These are phyloP conservation scores for Didymella keratinophila DNA, from an alignment of 2,329 filamentous ascomycete species.

Conservation along the genomic window DNA sequence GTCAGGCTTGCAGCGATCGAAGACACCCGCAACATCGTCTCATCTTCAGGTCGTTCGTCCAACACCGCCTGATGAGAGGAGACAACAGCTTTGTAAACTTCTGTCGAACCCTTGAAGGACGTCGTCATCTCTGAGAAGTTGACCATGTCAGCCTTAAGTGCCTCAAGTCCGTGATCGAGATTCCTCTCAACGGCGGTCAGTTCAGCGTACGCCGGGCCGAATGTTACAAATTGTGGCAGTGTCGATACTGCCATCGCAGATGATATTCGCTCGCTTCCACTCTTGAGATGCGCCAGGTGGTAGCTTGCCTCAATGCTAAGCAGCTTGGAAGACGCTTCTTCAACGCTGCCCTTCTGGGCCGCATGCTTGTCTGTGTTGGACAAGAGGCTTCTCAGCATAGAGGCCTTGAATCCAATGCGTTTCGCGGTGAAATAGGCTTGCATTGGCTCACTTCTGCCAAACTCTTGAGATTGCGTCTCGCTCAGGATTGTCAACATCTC, in stretches of 20 bases:
- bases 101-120: conserved; percentile 69
- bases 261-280: conserved; percentile 84
- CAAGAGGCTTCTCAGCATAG: conserved; percentile 26
- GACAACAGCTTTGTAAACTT: conserved; percentile 33
- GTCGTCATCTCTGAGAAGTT: conserved; percentile 83
- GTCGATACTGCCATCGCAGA: conserved; percentile 81
- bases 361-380: conserved; percentile 62
- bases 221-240: conserved; percentile 77
- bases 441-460: conserved; percentile 80
- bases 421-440: conserved; percentile 87
- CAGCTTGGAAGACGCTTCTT: conserved; percentile 76
- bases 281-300: conserved; percentile 82
- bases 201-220: conserved; percentile 83
- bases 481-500: conserved; percentile 80
- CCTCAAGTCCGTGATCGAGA: conserved; percentile 87
- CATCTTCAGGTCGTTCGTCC: conserved; percentile 36
- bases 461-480: conserved; percentile 64
- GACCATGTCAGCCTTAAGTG: conserved; percentile 81
- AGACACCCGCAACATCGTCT: conserved; percentile 30
- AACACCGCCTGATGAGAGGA: conserved; percentile 25
- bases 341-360: conserved; percentile 72
- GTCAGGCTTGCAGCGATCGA: conserved; percentile 35
- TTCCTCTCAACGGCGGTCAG: conserved; percentile 90
- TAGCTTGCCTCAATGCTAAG: conserved; percentile 75
- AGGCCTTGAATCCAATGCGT: conserved; percentile 84